Evolutionary conservation across 2,329 filamentous ascomycete species (phyloP), one percentile per base, ranked within the genome.

Genomic region (Tolypocladium nubicola): DNA sequence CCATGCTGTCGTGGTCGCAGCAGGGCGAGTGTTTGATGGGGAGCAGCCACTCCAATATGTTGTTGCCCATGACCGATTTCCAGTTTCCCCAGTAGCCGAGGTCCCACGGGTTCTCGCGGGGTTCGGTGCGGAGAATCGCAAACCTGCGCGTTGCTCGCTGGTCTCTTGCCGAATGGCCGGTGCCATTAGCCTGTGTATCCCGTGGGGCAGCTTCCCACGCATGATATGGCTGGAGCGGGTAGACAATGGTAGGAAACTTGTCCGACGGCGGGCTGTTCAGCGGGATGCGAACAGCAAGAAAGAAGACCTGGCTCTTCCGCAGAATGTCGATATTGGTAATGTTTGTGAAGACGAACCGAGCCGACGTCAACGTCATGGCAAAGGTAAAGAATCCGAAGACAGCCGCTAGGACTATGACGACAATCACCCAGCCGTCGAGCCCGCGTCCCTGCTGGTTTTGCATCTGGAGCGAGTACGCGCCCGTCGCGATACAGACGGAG

Each of bases 101-200:
- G 64, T 96, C 83, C 85, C 90, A 99, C 0, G 90, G 90, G 63
- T 96, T 96, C 63, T 94, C 86, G 11, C 89, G 86, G 0, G 83
- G 79, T 3, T 83, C 76, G 0, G 88, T 89, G 60, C 83, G 80
- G 2, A 97, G 76, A 45, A 97, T 87, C 14, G 89, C 90, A 68
- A 96, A 97, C 13, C 82, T 87, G 35, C 86, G 81, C 6, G 75
- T 77, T 30, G 84, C 82, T 3, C 75, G 71, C 49, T 68, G 64
- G 61, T 81, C 80, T 38, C 75, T 70, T 6, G 66, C 61, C 3
- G 38, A 55, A 56, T 55, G 35, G 4, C 23, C 43, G 8, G n/a
- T 8, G 19, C 40, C 52, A 41, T 67, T 66, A 1, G 67, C 65
- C 23, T 65, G 65, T 62, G 66, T 67, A 21, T 64, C 60, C 37